Base-by-base conservation (phyloP, 2,329 filamentous ascomycete species). In the Neofusicoccum laricinum region DNA sequence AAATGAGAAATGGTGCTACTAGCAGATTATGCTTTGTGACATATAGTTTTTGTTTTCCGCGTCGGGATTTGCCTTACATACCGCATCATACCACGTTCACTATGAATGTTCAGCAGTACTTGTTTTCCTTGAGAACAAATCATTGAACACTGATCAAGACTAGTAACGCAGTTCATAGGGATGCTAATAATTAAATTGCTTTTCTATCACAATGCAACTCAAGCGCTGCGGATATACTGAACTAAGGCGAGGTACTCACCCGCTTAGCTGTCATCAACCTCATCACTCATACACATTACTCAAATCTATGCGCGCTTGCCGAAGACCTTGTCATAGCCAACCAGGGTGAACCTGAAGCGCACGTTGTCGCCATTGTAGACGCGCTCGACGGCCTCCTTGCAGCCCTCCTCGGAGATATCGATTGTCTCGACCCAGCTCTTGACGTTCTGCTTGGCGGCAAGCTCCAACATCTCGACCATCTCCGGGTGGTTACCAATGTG, bases 341-440 rank as follows among this genome's bases (percentile, higher is more conserved):
- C 86, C 71, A 93, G 75, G 0, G 89, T 91, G 71, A 91, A 88
- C 45, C 91, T 82, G 74, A 91, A 94, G 38, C 84, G 83, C 14
- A 93, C 88, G 73, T 91, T 85, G 69, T 90, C 90, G 67, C 86
- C 86, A 72, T 89, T 86, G 65, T 76, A 75, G 58, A 93, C 85
- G 68, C 88, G 83, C 74, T 88, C 83, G 17, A 92, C 85, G 0
- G 87, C 90, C 78, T 92, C 83, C 75, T 87, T 87, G 72, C 89
- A 88, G 0, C 87, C 88, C 68, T 86, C 82, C 72, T 86, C 88
- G 67, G 85, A 87, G 73, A 97, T 90, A 58, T 89, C 86, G 51
- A 96, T 86, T 71, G 88, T 84, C 74, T 88, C 80, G 21, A 88
- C 84, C 81, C 81, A 83, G 66, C 75, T 78, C 77, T 82, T 82